Percentiles rank a stretch among this genome's conserved stretches.
These are phyloP conservation scores for Alternaria conjuncta DNA, from an alignment of 2,329 filamentous ascomycete genomes.

Conservation along the genomic window DNA sequence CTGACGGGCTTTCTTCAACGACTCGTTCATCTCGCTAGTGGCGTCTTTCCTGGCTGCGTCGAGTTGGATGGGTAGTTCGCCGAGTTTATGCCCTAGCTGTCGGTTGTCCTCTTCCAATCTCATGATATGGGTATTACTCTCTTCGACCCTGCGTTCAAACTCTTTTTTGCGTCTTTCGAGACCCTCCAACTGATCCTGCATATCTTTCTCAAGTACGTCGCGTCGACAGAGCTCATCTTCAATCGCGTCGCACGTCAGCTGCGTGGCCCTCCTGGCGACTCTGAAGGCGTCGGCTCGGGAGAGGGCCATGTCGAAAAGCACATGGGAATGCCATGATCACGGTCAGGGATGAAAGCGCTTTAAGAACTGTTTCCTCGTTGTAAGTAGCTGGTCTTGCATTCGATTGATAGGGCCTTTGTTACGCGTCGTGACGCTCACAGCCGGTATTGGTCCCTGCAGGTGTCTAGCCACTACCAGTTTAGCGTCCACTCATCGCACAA, in stretches of 20 bases:
- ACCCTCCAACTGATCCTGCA: background rate
- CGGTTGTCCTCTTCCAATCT: background rate
- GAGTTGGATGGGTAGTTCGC: background rate
- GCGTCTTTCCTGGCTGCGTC: background rate
- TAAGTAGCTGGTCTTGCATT: background rate
- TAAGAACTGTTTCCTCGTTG: background rate
- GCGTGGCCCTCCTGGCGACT: background rate
- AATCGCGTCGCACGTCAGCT: background rate
- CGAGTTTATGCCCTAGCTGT: background rate
- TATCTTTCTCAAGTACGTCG: background rate
- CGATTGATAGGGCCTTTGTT: background rate
- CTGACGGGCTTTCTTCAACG: background rate
- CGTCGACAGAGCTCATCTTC: background rate
- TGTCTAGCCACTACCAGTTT: background rate
- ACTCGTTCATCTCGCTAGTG: background rate
- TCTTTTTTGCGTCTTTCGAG: background rate
- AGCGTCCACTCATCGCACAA: background rate
- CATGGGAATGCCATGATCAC: background rate
- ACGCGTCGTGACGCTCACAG: background rate
- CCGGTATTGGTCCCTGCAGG: background rate
- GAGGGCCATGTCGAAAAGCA: background rate
- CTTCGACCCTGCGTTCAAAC: background rate
- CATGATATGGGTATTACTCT: background rate
- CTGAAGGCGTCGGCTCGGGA: background rate
- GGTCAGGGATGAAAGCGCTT: background rate